Conservation (phyloP, 2,329 filamentous ascomycete genomes). For the Arthroderma sp. region DNA sequence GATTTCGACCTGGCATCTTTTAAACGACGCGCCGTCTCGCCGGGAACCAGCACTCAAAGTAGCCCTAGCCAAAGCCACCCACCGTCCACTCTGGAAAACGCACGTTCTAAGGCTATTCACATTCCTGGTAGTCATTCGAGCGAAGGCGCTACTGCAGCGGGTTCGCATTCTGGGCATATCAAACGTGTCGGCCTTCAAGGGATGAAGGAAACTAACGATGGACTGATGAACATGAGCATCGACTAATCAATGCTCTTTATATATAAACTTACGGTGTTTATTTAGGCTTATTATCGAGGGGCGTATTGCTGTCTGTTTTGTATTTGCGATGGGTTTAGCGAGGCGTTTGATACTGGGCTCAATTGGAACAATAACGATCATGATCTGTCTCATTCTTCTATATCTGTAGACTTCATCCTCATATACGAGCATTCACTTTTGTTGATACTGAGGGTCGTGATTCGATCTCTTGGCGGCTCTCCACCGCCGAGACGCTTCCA, state of each 20-base stretch:
- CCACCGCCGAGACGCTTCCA: too few relatives aligned
- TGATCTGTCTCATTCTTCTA: too few relatives aligned
- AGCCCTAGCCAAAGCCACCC: conserved; percentile 42
- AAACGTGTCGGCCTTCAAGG: conserved; percentile 71
- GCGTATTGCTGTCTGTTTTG: too few relatives aligned
- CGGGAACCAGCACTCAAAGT: conserved; percentile 80
- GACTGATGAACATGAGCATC: conserved; percentile 93
- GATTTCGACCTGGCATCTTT: conserved; percentile 80
- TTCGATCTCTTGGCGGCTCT: too few relatives aligned
- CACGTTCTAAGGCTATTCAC: conserved; percentile 19
- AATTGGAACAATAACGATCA: too few relatives aligned
- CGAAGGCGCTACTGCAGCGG: conserved; percentile 25
- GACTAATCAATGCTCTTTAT: conserved; percentile 42
- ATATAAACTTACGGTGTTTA: too few relatives aligned
- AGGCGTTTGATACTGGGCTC: too few relatives aligned
- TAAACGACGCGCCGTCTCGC: conserved; percentile 83
- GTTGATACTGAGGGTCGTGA: too few relatives aligned
- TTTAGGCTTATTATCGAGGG: too few relatives aligned
- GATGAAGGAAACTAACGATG: conserved; percentile 92
- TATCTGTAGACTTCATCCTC: too few relatives aligned
- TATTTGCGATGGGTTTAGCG: too few relatives aligned
- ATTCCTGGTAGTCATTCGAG: conserved; percentile 10
- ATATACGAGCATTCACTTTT: too few relatives aligned
- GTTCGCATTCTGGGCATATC: conserved; percentile 37
- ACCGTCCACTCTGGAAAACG: conserved; percentile 27